phyloP scores from a whole-genome alignment of 441 rosid genomes.

The Bruguiera hainesii region DNA sequence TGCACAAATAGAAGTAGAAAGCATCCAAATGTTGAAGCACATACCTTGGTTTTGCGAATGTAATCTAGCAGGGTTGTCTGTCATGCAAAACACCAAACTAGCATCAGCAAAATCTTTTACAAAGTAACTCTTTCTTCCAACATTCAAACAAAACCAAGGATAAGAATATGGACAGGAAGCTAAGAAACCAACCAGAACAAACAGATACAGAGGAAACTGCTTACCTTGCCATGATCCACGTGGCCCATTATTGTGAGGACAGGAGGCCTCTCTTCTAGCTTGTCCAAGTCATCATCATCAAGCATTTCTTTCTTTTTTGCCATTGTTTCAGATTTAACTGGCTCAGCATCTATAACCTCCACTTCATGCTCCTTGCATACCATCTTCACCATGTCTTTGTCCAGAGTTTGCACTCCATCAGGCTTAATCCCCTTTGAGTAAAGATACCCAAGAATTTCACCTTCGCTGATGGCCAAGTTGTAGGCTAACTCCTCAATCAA shows the following conservation, averaged over 20 bases:
- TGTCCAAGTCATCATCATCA: conserved; percentile 88
- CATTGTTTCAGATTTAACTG: conserved; percentile 80
- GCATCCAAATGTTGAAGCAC: conserved; percentile 19
- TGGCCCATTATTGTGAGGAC: conserved; percentile 99
- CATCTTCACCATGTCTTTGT: conserved; percentile 95
- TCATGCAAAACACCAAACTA: conserved; percentile 30
- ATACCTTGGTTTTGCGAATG: conserved; percentile 94
- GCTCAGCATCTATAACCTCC: conserved; percentile 78
- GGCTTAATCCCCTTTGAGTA: conserved; percentile 92
- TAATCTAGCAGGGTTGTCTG: conserved; percentile 95
- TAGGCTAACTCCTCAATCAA: conserved; percentile 80
- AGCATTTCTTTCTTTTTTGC: conserved; percentile 78
- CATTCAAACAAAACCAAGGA: conserved; percentile 12
- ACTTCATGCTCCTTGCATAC: conserved; percentile 80
- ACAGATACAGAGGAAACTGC: conserved; percentile 12
- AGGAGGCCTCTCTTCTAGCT: conserved; percentile 89
- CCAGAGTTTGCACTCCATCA: conserved; percentile 95
- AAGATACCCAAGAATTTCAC: conserved; percentile 83
- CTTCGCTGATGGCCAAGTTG: conserved; percentile 74
- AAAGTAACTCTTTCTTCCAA: not conserved
- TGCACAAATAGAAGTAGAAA: conserved; percentile 15
- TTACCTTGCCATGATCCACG: conserved; percentile 98
- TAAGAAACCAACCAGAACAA: not conserved
- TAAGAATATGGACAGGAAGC: not conserved
- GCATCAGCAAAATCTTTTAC: conserved; percentile 29